A percentile compares a stretch with the other conserved stretches of the same genome.
Conservation (phyloP, 257 asterid genomes). For the Solanum ossicruentum region DNA sequence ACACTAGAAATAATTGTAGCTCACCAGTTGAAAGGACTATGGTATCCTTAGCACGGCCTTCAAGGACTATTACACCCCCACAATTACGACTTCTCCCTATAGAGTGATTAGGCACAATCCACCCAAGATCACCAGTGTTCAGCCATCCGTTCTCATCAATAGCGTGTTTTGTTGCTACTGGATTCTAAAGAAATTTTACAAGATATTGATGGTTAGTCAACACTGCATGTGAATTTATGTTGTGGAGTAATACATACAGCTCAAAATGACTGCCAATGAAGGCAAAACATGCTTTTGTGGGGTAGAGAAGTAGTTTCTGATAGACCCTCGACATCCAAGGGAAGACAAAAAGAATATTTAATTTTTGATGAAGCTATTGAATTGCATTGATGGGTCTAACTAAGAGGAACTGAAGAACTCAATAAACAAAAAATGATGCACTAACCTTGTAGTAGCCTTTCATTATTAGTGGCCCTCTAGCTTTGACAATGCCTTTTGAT, state of each 20-base stretch:
- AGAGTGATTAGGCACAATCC: conserved; percentile 77
- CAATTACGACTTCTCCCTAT: conserved; percentile 68
- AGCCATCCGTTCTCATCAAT: conserved; percentile 84
- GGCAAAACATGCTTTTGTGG: background rate
- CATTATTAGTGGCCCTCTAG: conserved; percentile 87
- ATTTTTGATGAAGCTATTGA: background rate
- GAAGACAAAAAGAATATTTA: background rate
- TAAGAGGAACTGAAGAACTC: background rate
- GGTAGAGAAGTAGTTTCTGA: background rate
- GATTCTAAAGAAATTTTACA: conserved; percentile 31
- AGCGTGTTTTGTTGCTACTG: conserved; percentile 50
- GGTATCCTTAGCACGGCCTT: conserved; percentile 95
- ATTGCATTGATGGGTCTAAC: background rate
- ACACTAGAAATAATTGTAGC: background rate
- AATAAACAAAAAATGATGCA: background rate
- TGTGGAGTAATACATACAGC: background rate
- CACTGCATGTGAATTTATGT: background rate
- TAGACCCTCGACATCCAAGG: background rate
- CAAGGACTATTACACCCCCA: conserved; percentile 75
- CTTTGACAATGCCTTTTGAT: conserved; percentile 73
- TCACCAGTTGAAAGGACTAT: conserved; percentile 90
- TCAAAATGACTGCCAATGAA: background rate
- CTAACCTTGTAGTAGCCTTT: conserved; percentile 81
- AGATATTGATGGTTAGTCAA: background rate
- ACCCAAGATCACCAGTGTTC: conserved; percentile 84